Base-by-base conservation (phyloP, 1,284 basidiomycete genomes). In the Hymenochaete sp. region DNA sequence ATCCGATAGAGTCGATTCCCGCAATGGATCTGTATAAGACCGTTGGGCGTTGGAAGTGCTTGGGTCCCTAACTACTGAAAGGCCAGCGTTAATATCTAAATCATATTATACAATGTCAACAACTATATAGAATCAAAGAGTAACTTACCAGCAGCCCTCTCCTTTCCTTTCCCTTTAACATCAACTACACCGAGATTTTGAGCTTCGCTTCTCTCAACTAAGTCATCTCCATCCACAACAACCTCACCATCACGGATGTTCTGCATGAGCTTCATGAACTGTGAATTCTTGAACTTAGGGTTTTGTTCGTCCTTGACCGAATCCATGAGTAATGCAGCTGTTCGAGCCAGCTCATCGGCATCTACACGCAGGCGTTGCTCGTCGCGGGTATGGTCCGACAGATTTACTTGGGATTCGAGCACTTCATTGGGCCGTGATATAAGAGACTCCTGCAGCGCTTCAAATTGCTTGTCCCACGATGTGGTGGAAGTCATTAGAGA, bases 231-330 rank as follows among this genome's bases (percentile, higher is more conserved):
- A 47, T 91, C 77, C 1, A 96, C 82, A 7, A 85, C 75, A n/a
- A 93, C 75, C 55, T 86, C 75, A 10, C 80, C 78, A 60, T 93
- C 89, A 19, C 90, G 73, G 35, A 98, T 65, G 56, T 88, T 82
- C 44, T 77, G 77, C 84, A 97, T 93, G 22, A 98, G 72, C 14
- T 74, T 73, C 68, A 97, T 72, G 61, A 98, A 98, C 52, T 79
- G 72, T 62, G 90, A 93, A 42, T 93, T 77, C 59, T 81, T 75
- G 60, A 98, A 92, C 62, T 97, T 97, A 35, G 82, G 77, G 58
- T 89, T 93, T 52, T 77, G 71, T 49, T 82, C 77, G 46, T 80
- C 65, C 56, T 72, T 70, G 35, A 92, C 72, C 24, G 82, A 73
- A 46, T 86, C 73, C 32, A 90, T 65, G 38, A 92, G 73, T 25